Evolutionary conservation across 2,329 filamentous ascomycete species (phyloP).

Genomic region (Chaetomium strumarium): DNA sequence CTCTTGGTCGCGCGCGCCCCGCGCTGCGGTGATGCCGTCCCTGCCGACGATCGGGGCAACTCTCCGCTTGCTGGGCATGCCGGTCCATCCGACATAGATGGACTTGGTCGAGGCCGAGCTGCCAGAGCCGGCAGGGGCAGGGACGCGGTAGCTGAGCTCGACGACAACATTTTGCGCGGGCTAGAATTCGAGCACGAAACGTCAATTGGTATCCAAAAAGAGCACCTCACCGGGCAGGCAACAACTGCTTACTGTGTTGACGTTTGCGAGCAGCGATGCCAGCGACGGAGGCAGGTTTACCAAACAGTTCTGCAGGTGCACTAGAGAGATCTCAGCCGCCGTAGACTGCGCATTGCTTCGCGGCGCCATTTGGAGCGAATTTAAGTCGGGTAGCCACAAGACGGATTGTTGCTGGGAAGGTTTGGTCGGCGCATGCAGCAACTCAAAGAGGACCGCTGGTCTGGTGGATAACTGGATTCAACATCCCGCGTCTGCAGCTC

Average conservation of each 20-base stretch:
- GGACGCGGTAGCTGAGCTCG: slow-evolving; percentile 72
- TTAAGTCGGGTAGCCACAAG: background rate
- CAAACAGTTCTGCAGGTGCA: slow-evolving; percentile 88
- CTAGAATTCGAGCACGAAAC: slow-evolving; percentile 39
- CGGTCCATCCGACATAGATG: slow-evolving; percentile 91
- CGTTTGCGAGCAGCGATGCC: slow-evolving; percentile 77
- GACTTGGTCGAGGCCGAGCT: slow-evolving; percentile 51
- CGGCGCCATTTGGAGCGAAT: slow-evolving; percentile 37
- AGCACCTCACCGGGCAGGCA: background rate
- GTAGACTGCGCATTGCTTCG: slow-evolving; percentile 56
- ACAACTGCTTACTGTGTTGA: slow-evolving; percentile 68
- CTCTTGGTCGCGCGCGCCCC: slow-evolving; percentile 67
- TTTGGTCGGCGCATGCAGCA: background rate
- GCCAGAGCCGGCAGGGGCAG: slow-evolving; percentile 41
- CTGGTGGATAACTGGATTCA: background rate
- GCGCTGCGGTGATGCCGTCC: slow-evolving; percentile 59
- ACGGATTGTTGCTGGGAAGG: background rate
- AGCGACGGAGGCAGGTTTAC: slow-evolving; percentile 85
- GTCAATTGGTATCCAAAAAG: slow-evolving; percentile 7
- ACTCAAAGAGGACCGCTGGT: background rate
- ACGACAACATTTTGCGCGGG: slow-evolving; percentile 93
- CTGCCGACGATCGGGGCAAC: slow-evolving; percentile 66
- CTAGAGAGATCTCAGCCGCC: slow-evolving; percentile 75
- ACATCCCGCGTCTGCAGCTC: background rate
- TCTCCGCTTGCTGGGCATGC: slow-evolving; percentile 89